A percentile compares a stretch with the other conserved stretches of the same genome.
These are phyloP conservation scores for Sarcomyxa edulis DNA, from an alignment of 768 basidiomycete species.

Conservation along the genomic window DNA sequence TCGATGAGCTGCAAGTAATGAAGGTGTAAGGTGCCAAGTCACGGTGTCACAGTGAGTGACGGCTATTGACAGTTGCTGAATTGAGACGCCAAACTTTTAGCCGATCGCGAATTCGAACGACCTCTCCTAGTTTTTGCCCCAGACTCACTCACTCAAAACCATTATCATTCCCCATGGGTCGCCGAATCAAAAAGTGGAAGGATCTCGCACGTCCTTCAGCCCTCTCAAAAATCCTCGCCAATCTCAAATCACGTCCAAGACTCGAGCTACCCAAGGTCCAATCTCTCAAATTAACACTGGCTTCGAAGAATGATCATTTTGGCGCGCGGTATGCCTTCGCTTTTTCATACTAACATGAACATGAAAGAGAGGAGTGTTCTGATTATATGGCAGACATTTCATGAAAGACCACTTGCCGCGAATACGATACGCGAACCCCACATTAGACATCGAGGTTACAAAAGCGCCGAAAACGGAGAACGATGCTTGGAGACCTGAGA, in stretches of 20 bases:
- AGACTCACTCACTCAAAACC: no score
- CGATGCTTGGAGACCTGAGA: constrained; percentile 56
- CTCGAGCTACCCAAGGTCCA: constrained; percentile 46
- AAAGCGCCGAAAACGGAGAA: constrained; percentile 46
- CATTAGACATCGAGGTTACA: constrained; percentile 53
- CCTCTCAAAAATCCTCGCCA: constrained; percentile 47
- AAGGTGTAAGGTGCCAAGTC: not conserved
- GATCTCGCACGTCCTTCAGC: constrained; percentile 38
- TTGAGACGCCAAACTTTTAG: no score
- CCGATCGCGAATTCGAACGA: no score
- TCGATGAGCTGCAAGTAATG: not conserved
- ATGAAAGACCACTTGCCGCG: constrained; percentile 74
- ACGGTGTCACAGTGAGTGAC: no score
- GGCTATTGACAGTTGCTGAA: no score
- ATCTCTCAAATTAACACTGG: constrained; percentile 49
- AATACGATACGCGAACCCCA: constrained; percentile 73
- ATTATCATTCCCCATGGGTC: no score
- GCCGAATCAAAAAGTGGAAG: constrained; percentile 9
- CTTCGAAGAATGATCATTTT: constrained; percentile 64
- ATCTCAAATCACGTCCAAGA: constrained; percentile 46
- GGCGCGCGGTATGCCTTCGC: constrained; percentile 55
- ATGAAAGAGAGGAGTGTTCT: not conserved
- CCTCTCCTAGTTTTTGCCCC: no score
- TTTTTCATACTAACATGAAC: not conserved
- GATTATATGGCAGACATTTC: constrained; percentile 52